These are phyloP conservation scores for Mycena floridula DNA, from an alignment of 768 basidiomycete species.

Conservation along the genomic window DNA sequence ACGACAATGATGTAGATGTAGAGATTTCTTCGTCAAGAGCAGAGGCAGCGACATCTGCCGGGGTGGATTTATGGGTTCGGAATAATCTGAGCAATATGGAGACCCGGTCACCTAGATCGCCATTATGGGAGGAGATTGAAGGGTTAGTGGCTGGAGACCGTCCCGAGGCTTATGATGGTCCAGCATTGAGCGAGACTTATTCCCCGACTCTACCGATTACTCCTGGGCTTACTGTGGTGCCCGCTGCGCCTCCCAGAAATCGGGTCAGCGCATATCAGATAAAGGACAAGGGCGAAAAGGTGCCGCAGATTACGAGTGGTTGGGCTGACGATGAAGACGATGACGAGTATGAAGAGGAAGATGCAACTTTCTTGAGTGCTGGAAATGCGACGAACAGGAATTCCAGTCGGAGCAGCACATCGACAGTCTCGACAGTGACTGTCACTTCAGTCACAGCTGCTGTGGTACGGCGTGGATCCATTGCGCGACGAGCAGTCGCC, in stretches of 20 bases:
- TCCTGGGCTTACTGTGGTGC: constrained; percentile 4
- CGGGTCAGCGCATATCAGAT: background rate
- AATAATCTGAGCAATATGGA: background rate
- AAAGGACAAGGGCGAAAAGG: background rate
- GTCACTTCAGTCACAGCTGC: constrained; percentile 26
- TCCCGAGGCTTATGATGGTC: constrained; percentile 3
- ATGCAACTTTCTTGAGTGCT: constrained; percentile 14
- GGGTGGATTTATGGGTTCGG: constrained; percentile 3
- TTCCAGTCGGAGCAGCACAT: constrained; percentile 40
- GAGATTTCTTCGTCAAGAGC: too few relatives aligned
- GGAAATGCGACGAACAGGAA: constrained; percentile 22
- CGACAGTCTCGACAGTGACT: constrained; percentile 38
- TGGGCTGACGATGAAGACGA: constrained; percentile 3
- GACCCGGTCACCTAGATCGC: constrained; percentile 5
- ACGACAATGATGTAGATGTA: constrained; percentile 9
- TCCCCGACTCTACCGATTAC: constrained; percentile 22
- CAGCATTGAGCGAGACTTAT: constrained; percentile 20
- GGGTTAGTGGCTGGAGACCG: constrained; percentile 5
- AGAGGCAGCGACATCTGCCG: constrained; percentile 15
- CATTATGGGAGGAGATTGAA: constrained; percentile 14
- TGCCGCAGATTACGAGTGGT: background rate
- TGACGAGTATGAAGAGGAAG: constrained; percentile 8
- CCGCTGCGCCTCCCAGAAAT: constrained; percentile 1
- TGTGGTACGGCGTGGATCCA: constrained; percentile 40
- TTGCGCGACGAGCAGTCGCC: constrained; percentile 47